phyloP scores from a whole-genome alignment of 257 asterid genomes.

The Nicotiana benthamiana region DNA sequence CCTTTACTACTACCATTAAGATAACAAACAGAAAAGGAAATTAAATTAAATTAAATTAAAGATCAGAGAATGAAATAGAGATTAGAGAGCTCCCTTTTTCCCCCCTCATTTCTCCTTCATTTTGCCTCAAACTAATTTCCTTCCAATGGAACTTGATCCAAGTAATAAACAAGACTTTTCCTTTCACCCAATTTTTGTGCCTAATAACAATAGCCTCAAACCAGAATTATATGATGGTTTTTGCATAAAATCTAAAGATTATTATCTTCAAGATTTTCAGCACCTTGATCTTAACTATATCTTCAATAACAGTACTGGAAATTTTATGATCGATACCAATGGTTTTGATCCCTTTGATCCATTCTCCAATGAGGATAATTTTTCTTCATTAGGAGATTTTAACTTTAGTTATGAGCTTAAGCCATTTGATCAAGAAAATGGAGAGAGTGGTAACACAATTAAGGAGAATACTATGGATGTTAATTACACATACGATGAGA shows the following conservation, averaged over 20 bases:
- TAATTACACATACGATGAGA: slow-evolving; percentile 5
- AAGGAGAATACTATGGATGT: slow-evolving; percentile 23
- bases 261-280: slow-evolving; percentile 50
- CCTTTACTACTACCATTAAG: slow-evolving; percentile 12
- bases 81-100: neutral
- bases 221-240: slow-evolving; percentile 31
- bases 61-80: neutral
- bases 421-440: slow-evolving; percentile 33
- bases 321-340: slow-evolving; percentile 18
- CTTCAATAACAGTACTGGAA: slow-evolving; percentile 16
- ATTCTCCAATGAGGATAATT: slow-evolving; percentile 13
- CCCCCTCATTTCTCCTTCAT: neutral
- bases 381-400: slow-evolving; percentile 2
- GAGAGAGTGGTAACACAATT: neutral
- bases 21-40: slow-evolving; percentile 3
- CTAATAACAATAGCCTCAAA: slow-evolving; percentile 32
- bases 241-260: slow-evolving; percentile 25
- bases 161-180: neutral
- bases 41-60: neutral
- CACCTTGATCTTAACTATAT: slow-evolving; percentile 27
- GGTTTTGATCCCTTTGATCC: slow-evolving; percentile 52
- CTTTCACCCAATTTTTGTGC: slow-evolving; percentile 2
- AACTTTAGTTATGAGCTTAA: slow-evolving; percentile 12
- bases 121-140: neutral
- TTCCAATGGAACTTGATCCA: slow-evolving; percentile 22